Base-by-base conservation (phyloP, 768 basidiomycete genomes). In the Tricholoma terreum region DNA sequence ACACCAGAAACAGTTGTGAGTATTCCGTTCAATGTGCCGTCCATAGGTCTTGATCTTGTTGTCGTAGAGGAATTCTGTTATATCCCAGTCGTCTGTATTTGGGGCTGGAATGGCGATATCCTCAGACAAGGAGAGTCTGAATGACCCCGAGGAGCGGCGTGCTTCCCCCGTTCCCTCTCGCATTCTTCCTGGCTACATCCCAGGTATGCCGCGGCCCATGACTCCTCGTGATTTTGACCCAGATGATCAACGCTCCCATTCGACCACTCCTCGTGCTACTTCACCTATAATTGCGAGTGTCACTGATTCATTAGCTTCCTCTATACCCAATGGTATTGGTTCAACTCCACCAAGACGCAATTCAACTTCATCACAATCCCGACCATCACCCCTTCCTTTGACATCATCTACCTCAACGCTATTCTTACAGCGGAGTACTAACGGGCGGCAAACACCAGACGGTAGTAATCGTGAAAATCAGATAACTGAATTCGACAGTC, bases 171-270 rank as follows among this genome's bases (percentile, higher is more conserved):
- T 85, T 21, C 85, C 86, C 24, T 76, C 83, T 46, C 81, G 83
- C 43, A 82, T 76, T 3, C 66, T 90, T 19, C 91, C 92, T 54
- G 92, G 92, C 12, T 94, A 94, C 71, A 85, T 92, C 56, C 92
- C 92, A 21, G 92, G 92, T 10, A 94, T 94, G 92, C 89, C 89
- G 19, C 78, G 92, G 40, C 92, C 92, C 15, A 92, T 93, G 88
- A 93, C 92, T 6, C 92, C 92, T n/a, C 86, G 84, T 55, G 88
- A 90, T 61, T 74, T 81, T 31, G 92, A 92, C 49, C 67, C 79
- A 27, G 90, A 92, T 54, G 89, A 91, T 58, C 82, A 84, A 63
- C 74, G 81, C 43, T 84, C 84, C 8, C 86, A 84, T 57, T 89
- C 87, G 0, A 85, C 86, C 48, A 94, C 91, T 4, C 91, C 91